Conservation (phyloP, 345 rosid species). For the Salix koriyanagi region DNA sequence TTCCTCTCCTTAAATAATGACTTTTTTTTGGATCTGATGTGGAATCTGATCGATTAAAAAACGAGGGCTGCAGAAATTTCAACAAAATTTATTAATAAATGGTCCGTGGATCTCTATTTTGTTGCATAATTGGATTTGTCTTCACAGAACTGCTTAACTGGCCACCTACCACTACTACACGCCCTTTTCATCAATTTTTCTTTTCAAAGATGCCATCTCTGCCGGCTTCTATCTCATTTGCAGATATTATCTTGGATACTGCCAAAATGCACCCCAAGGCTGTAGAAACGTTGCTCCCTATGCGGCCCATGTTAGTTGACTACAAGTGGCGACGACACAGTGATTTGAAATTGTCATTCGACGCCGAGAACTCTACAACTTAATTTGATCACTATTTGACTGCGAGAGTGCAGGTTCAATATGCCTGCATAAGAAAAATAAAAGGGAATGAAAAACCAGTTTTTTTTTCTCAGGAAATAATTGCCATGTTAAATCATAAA, state of each 20-base stretch:
- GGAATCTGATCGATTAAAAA: neutral
- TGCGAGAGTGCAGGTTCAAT: neutral
- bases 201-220: neutral
- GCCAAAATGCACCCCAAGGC: no score
- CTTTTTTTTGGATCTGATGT: neutral
- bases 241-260: no score
- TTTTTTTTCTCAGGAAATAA: no score
- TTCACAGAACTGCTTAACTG: neutral
- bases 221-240: neutral
- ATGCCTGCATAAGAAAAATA: neutral
- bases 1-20: neutral
- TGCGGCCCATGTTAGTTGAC: no score
- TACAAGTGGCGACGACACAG: no score
- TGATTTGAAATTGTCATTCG: no score
- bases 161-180: neutral
- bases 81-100: neutral
- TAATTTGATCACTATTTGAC: no score
- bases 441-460: no score
- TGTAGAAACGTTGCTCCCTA: no score
- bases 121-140: neutral
- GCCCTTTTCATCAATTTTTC: neutral
- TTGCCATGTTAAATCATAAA: neutral
- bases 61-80: neutral
- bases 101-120: neutral
- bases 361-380: no score